A percentile compares a stretch with the other conserved stretches of the same genome.
Conservation (phyloP, 495 filamentous ascomycete genomes). For the Letharia lupina region DNA sequence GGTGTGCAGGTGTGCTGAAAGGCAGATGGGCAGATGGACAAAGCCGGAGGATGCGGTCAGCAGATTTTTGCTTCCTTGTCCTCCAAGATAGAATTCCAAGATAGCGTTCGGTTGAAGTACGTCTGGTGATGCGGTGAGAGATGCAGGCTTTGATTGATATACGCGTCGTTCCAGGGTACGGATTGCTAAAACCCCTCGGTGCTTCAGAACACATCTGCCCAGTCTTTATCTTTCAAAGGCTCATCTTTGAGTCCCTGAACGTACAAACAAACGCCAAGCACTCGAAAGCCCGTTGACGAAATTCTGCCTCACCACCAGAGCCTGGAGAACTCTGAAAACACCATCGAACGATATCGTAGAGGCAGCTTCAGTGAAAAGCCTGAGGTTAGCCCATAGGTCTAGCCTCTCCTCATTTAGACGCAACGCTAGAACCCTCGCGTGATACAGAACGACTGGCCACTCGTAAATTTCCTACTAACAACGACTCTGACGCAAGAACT, state of each 20-base stretch:
- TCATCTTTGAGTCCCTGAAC: not conserved
- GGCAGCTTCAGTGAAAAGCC: not conserved
- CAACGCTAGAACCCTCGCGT: not conserved
- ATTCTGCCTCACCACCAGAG: not conserved
- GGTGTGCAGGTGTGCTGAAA: not conserved
- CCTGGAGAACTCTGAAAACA: not conserved
- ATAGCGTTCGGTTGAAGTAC: not conserved
- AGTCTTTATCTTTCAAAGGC: not conserved
- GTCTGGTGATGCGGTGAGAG: not conserved
- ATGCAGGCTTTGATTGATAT: not conserved
- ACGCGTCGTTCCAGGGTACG: not conserved
- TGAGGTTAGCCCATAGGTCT: not conserved
- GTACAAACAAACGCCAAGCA: not conserved
- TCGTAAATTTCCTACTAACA: not conserved
- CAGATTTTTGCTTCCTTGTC: not conserved
- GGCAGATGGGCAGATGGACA: not conserved
- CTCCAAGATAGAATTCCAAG: not conserved
- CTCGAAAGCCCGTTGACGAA: not conserved
- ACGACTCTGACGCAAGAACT: not conserved
- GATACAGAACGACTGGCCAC: not conserved
- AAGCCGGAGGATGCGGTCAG: not conserved
- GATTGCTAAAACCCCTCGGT: not conserved
- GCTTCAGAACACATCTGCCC: not conserved
- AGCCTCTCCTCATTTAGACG: not conserved
- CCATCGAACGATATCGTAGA: not conserved